phyloP scores from a whole-genome alignment of 108 stramenopile species.

The Conticribra weissflogii region DNA sequence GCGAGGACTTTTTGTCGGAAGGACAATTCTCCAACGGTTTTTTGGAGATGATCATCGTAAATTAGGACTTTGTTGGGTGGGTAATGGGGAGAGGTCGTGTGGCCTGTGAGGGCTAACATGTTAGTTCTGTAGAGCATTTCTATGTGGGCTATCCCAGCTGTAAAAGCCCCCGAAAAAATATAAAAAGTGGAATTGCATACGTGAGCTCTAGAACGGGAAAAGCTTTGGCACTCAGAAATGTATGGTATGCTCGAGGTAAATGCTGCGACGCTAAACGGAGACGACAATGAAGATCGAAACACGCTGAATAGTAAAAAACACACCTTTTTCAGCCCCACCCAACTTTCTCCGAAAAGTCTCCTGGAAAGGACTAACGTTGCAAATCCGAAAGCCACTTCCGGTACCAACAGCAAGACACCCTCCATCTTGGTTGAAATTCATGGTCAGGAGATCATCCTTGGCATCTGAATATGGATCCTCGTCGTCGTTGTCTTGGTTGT shows the following conservation, averaged over 20 bases:
- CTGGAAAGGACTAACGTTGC: constrained; percentile 93
- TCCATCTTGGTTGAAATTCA: constrained; percentile 89
- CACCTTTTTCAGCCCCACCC: constrained; percentile 45
- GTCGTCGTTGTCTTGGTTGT: not conserved
- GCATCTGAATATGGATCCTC: constrained; percentile 26
- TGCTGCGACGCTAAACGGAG: too few relatives aligned
- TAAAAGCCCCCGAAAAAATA: too few relatives aligned
- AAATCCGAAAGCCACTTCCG: constrained; percentile 93
- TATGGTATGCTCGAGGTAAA: too few relatives aligned
- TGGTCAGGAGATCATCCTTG: constrained; percentile 62
- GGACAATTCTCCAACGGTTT: constrained; percentile 93
- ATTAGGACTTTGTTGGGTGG: constrained; percentile 98
- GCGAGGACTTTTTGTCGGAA: constrained; percentile 90
- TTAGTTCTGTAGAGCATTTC: constrained; percentile 99
- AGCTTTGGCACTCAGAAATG: too few relatives aligned
- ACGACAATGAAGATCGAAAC: constrained; percentile 23
- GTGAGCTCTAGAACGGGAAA: too few relatives aligned
- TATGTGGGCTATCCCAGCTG: constrained; percentile 92
- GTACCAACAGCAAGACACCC: constrained; percentile 92
- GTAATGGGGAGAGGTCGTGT: constrained; percentile 81
- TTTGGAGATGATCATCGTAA: constrained; percentile 97
- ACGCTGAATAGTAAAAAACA: not conserved
- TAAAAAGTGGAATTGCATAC: too few relatives aligned
- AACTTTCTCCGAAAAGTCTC: constrained; percentile 82
- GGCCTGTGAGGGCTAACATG: constrained; percentile 95